Conservation (phyloP, 2,329 filamentous ascomycete genomes). For the Aspergillus hortae region DNA sequence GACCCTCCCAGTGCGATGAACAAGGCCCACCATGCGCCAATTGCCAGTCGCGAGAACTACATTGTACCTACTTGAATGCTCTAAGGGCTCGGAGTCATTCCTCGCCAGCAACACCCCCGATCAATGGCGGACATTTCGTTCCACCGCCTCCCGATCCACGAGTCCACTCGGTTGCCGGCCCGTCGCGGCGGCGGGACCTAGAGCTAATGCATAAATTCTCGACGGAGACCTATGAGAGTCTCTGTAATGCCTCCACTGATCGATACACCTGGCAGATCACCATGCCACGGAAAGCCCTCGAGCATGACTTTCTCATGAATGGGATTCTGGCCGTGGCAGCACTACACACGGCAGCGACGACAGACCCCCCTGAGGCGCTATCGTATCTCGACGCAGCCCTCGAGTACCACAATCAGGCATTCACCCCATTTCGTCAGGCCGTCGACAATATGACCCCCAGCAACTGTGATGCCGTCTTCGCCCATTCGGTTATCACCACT, state of each 20-base stretch:
- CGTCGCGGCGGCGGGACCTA: conserved; percentile 35
- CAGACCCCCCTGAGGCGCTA: conserved; percentile 25
- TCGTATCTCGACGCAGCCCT: conserved; percentile 36
- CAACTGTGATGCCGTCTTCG: conserved; percentile 37
- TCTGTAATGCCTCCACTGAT: conserved; percentile 31
- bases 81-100: conserved; percentile 13
- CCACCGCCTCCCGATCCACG: neutral
- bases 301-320: conserved; percentile 41
- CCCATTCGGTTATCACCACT: conserved; percentile 35
- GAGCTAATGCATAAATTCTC: conserved; percentile 54
- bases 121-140: neutral
- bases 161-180: neutral
- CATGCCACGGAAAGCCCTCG: conserved; percentile 39
- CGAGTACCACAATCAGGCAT: conserved; percentile 34
- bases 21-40: conserved; percentile 38
- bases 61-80: conserved; percentile 27
- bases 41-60: conserved; percentile 33
- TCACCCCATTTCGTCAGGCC: conserved; percentile 32
- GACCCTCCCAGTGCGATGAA: conserved; percentile 36
- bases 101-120: conserved; percentile 7
- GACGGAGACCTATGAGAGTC: conserved; percentile 44
- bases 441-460: conserved; percentile 32
- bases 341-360: conserved; percentile 36
- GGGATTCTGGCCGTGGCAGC: conserved; percentile 40
- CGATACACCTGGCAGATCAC: conserved; percentile 38